A percentile compares a stretch with the other conserved stretches of the same genome.
Conservation (phyloP, 768 basidiomycete genomes). For the Strobilomyces echinocephalus region DNA sequence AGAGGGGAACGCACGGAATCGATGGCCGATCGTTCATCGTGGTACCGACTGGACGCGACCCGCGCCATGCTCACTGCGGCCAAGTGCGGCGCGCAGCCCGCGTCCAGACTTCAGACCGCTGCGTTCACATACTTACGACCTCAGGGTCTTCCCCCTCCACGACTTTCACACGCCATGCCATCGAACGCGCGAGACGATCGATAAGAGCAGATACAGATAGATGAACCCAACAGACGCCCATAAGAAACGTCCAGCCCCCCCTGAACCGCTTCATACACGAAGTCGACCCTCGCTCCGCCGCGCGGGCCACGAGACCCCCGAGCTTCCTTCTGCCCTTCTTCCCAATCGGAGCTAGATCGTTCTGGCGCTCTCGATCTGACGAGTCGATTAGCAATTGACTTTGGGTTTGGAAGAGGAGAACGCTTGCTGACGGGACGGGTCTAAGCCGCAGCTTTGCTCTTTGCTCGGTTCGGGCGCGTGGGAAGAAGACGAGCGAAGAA, state of each 20-base stretch:
- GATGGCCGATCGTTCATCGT: no score
- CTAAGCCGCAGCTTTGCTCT: neutral
- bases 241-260: neutral
- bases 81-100: no score
- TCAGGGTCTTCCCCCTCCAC: neutral
- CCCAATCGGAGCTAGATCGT: constrained; percentile 17
- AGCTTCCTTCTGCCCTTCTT: neutral
- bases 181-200: neutral
- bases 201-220: neutral
- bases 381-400: constrained; percentile 12
- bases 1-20: no score
- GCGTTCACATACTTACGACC: neutral
- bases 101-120: neutral
- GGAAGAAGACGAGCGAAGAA: neutral
- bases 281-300: neutral
- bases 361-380: constrained; percentile 8
- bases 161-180: neutral
- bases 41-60: no score
- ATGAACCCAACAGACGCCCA: neutral
- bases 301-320: neutral
- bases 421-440: constrained; percentile 7
- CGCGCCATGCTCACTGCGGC: no score
- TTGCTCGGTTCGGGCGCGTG: neutral
- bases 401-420: neutral
- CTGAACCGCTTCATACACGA: no score